Percentiles rank a stretch among this genome's conserved stretches.
These are phyloP conservation scores for Alloteropsis angusta DNA, from an alignment of 202 grass and related monocot species.

Conservation along the genomic window DNA sequence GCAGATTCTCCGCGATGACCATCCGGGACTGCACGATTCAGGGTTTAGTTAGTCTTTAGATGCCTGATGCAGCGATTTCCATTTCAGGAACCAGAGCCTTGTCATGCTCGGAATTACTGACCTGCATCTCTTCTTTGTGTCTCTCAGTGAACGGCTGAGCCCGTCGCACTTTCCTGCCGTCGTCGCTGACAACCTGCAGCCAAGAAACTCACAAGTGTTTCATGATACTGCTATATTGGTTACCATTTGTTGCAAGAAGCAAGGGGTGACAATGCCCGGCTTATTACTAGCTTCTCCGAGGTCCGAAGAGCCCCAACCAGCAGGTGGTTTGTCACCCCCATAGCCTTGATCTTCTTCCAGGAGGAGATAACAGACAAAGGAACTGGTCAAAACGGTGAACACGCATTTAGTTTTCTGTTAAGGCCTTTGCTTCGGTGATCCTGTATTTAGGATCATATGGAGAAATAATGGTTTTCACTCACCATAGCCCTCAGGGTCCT, in stretches of 20 bases:
- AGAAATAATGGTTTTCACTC: not conserved
- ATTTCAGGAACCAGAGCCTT: not conserved
- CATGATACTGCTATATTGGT: not conserved
- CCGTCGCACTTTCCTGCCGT: conserved; percentile 46
- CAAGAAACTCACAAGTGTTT: not conserved
- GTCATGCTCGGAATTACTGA: not conserved
- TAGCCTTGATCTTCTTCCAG: conserved; percentile 63
- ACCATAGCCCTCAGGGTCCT: conserved; percentile 56
- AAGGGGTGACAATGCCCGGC: not conserved
- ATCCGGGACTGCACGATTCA: conserved; percentile 36
- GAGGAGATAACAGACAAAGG: conserved; percentile 55
- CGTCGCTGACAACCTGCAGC: conserved; percentile 44
- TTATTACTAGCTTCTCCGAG: conserved; percentile 46
- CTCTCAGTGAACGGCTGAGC: conserved; percentile 34
- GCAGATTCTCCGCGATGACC: conserved; percentile 57
- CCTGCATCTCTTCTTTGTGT: conserved; percentile 61
- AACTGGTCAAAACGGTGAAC: conserved; percentile 16
- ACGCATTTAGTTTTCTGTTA: not conserved
- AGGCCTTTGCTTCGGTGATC: not conserved
- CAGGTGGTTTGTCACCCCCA: conserved; percentile 37
- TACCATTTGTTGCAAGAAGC: not conserved
- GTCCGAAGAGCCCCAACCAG: conserved; percentile 47
- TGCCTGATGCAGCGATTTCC: not conserved
- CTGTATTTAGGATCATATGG: not conserved
- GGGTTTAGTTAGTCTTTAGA: not conserved